Evolutionary conservation across 1,284 basidiomycete species (phyloP).

Genomic region (Ustilago trichophora): DNA sequence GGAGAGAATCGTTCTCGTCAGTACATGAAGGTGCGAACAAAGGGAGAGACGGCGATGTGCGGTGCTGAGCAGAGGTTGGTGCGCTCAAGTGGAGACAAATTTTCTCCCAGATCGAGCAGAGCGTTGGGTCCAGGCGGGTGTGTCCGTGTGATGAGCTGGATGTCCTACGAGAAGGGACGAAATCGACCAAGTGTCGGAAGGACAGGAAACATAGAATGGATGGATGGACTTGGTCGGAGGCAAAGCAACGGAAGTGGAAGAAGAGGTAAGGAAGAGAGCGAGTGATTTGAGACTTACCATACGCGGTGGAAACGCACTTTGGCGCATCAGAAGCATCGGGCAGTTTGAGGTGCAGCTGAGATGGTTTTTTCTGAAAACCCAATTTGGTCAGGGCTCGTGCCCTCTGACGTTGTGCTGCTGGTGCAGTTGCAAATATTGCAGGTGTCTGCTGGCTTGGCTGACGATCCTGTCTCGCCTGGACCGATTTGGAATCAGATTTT

Average conservation of each 20-base stretch:
- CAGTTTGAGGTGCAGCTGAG: constrained; percentile 2
- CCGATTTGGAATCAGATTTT: neutral
- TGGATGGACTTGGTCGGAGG: too few species aligned
- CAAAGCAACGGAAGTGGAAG: neutral
- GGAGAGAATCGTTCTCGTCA: neutral
- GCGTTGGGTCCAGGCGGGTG: too few species aligned
- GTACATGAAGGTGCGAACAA: neutral
- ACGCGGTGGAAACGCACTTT: constrained; percentile 2
- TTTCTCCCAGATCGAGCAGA: too few species aligned
- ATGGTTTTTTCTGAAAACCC: constrained; percentile 7
- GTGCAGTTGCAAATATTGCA: too few species aligned
- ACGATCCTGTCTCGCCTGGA: too few species aligned
- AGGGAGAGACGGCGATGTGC: neutral
- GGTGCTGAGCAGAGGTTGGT: neutral
- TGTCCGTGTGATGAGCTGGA: too few species aligned
- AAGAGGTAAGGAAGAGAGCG: neutral
- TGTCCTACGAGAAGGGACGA: too few species aligned
- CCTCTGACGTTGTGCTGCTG: neutral
- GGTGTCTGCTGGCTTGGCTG: too few species aligned
- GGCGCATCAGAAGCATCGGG: constrained; percentile 15
- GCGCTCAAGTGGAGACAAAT: too few species aligned
- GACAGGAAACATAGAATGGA: neutral
- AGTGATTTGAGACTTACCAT: constrained; percentile 2
- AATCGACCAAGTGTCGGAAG: too few species aligned
- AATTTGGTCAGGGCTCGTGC: constrained; percentile 7